Conservation (phyloP, 352 stramenopile species). For the Peronospora destructor region DNA sequence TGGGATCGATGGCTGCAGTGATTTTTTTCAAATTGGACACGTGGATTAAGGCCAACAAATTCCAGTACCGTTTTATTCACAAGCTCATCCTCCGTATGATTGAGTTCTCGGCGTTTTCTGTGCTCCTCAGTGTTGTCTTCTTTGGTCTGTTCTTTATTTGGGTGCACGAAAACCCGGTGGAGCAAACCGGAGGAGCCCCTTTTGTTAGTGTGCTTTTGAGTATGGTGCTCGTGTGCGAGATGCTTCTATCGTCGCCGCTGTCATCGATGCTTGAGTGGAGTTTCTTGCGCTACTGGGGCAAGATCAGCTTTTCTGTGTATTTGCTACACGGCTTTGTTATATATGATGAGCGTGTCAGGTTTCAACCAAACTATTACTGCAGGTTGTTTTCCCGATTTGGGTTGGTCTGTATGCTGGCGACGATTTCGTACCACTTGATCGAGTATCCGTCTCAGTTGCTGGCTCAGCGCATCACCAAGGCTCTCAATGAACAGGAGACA, state of each 20-base stretch:
- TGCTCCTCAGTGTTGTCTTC: constrained; percentile 30
- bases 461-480: constrained; percentile 34
- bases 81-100: too few species aligned
- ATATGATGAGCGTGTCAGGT: constrained; percentile 20
- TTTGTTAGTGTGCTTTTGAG: constrained; percentile 33
- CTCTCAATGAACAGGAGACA: constrained; percentile 21
- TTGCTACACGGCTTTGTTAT: constrained; percentile 40
- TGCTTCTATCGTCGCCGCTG: constrained; percentile 30
- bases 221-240: constrained; percentile 31
- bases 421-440: constrained; percentile 32
- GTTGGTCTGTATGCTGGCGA: constrained; percentile 26
- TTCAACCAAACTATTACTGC: constrained; percentile 31
- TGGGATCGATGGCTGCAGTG: constrained; percentile 5
- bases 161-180: constrained; percentile 28
- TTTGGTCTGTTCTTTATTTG: constrained; percentile 36
- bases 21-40: too few species aligned
- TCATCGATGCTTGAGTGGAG: constrained; percentile 38
- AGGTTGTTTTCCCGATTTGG: constrained; percentile 28
- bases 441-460: constrained; percentile 50
- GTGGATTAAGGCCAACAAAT: too few species aligned
- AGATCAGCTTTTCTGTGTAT: constrained; percentile 48
- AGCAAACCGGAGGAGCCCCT: constrained; percentile 18
- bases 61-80: too few species aligned
- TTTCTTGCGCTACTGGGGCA: constrained; percentile 34
- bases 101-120: too few species aligned